Percentiles rank a stretch among this genome's conserved stretches.
phyloP scores from a whole-genome alignment of 768 basidiomycete genomes.

The Crassisporium funariophilum region DNA sequence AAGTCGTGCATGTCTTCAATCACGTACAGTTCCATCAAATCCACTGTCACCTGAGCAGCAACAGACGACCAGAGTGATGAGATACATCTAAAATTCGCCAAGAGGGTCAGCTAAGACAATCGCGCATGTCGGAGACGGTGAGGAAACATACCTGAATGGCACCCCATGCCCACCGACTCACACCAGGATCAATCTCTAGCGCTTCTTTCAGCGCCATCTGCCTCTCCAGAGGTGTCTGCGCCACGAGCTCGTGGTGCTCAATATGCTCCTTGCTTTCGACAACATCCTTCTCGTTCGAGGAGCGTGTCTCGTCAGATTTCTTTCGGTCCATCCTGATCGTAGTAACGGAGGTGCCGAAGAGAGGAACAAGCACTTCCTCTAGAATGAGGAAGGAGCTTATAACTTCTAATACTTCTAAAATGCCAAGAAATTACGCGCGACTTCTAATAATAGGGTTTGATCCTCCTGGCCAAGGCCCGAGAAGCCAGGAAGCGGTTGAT shows the following conservation, averaged over 20 bases:
- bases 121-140: too few species aligned
- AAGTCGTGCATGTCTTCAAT: not conserved
- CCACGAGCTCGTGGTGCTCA: constrained; percentile 6
- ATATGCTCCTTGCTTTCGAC: constrained; percentile 14
- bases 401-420: too few species aligned
- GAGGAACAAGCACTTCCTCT: too few species aligned
- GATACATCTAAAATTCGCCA: constrained; percentile 36
- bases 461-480: too few species aligned
- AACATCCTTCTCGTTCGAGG: constrained; percentile 28
- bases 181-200: constrained; percentile 44
- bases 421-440: too few species aligned
- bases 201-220: constrained; percentile 42
- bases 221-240: constrained; percentile 40
- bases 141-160: constrained; percentile 35
- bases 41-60: constrained; percentile 55
- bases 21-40: constrained; percentile 52
- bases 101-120: too few species aligned
- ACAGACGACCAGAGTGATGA: constrained; percentile 48
- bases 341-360: too few species aligned
- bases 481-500: too few species aligned
- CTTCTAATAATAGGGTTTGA: too few species aligned
- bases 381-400: too few species aligned
- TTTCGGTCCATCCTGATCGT: too few species aligned
- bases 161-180: constrained; percentile 33
- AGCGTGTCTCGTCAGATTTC: too few species aligned